Evolutionary conservation across 805 yeast species (phyloP), one percentile per base, ranked within the genome.

Genomic region (Candida sphagnicola): DNA sequence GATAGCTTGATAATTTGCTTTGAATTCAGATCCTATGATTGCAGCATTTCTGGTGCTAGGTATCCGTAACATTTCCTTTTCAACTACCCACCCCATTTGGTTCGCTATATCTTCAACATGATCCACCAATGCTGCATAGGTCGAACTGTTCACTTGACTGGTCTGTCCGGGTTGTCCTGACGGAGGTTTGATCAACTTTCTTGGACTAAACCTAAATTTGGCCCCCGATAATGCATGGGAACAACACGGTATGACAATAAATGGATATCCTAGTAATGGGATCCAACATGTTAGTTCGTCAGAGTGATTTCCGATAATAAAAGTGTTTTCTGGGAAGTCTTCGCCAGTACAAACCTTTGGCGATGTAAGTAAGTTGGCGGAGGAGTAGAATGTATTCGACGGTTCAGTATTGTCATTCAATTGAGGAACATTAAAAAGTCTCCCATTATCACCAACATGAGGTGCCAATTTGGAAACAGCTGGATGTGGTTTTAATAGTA

Each of bases 281-380:
- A 91, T 80, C 97, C 98, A 91, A 48, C 95, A 85, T 0, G 97
- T 90, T 40, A 91, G 70, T 56, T 91, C 98, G 57, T 91, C 98
- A 1, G 95, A 85, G 55, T 91, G 98, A 56, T 91, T 91, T 1
- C 98, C 98, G 32, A 91, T 89, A 25, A 90, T 61, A 51, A 91
- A 91, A 0, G 95, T 82, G 48, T 82, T 74, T 16, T 65, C 56
- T 0, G 87, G 81, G 44, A 83, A 85, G 35, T 80, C 83, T 1
- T 82, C 80, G 2, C 79, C 72, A 40, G 83, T 78, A 12, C 70
- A 65, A 8, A 68, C 70, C 64, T 72, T 42, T 64, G 72, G 15
- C 29, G 85, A 77, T 26, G 67, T 59, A 13, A 81, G 54, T 21
- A 85, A 56, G 37, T 64, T 67, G 4, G 67, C 65, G 14, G 85